A percentile compares a stretch with the other conserved stretches of the same genome.
Evolutionary conservation across 495 filamentous ascomycete species (phyloP).

Genomic region (Cairneyella variabilis): DNA sequence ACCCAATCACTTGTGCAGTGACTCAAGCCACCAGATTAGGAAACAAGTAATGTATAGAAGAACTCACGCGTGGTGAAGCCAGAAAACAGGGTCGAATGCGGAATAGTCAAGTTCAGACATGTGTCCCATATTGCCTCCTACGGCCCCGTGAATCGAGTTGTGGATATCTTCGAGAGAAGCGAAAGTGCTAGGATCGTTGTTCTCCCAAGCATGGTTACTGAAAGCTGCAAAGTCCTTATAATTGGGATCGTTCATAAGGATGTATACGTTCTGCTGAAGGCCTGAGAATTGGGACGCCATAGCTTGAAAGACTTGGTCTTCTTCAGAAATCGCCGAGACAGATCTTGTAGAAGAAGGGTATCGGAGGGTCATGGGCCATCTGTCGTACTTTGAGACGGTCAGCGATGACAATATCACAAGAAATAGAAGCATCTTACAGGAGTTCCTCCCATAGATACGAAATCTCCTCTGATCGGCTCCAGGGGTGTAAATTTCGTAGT

Average conservation of each 20-base stretch:
- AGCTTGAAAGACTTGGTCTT: constrained; percentile 41
- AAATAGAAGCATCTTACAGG: constrained; percentile 10
- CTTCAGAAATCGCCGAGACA: constrained; percentile 45
- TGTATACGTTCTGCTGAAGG: constrained; percentile 19
- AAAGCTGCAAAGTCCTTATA: constrained; percentile 54
- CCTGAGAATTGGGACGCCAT: constrained; percentile 27
- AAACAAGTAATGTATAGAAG: neutral
- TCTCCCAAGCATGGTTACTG: constrained; percentile 52
- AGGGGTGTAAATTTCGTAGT: constrained; percentile 57
- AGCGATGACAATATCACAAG: constrained; percentile 26
- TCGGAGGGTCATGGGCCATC: constrained; percentile 48
- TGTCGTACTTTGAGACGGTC: constrained; percentile 11
- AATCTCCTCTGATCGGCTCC: constrained; percentile 25
- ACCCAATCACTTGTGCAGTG: neutral
- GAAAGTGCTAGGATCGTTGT: constrained; percentile 24
- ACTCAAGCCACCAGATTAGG: neutral
- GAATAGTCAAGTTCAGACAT: constrained; percentile 64
- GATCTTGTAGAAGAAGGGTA: constrained; percentile 39
- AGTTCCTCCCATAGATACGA: neutral
- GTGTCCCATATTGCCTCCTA: constrained; percentile 52
- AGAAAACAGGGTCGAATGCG: constrained; percentile 74
- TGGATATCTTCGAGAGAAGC: constrained; percentile 65
- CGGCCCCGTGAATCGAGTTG: constrained; percentile 54
- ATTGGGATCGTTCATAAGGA: constrained; percentile 41
- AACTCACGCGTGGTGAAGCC: constrained; percentile 51